Percentiles rank a stretch among this genome's conserved stretches.
These are phyloP conservation scores for Senecio squalidus DNA, from an alignment of 140 eudicot genomes.

Conservation along the genomic window DNA sequence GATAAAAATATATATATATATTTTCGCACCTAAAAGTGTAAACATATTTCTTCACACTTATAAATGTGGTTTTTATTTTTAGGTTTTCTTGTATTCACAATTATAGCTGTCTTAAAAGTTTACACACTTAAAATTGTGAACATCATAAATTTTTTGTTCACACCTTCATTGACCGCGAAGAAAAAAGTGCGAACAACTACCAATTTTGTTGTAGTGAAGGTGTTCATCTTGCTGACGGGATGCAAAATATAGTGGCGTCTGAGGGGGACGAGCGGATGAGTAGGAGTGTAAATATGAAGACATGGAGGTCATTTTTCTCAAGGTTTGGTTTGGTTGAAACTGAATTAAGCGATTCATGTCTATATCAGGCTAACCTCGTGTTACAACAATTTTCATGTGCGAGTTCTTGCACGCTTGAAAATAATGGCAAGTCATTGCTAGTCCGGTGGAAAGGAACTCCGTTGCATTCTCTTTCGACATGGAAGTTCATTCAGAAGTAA, in stretches of 20 bases:
- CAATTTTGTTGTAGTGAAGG: no score
- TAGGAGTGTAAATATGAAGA: conserved; percentile 29
- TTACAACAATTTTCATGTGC: conserved; percentile 34
- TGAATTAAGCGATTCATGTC: conserved; percentile 29
- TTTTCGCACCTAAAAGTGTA: no score
- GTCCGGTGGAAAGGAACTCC: conserved; percentile 56
- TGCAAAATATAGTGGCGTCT: conserved; percentile 30
- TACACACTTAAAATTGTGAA: no score
- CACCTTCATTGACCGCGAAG: no score
- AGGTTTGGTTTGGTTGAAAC: conserved; percentile 42
- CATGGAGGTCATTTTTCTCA: conserved; percentile 35
- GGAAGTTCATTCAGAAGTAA: conserved; percentile 27
- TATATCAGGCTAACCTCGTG: conserved; percentile 37
- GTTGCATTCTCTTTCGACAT: conserved; percentile 39
- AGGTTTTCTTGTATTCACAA: no score
- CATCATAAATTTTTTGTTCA: no score
- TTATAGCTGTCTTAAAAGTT: no score
- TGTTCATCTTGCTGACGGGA: conserved; percentile 24
- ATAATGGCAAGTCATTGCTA: conserved; percentile 33
- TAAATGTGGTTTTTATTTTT: no score
- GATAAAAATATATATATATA: no score
- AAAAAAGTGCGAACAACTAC: no score
- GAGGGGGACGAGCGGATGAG: conserved; percentile 42
- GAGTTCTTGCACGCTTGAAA: conserved; percentile 36
- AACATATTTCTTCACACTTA: no score